Conservation (phyloP, 768 basidiomycete species). For the Russula virescens region DNA sequence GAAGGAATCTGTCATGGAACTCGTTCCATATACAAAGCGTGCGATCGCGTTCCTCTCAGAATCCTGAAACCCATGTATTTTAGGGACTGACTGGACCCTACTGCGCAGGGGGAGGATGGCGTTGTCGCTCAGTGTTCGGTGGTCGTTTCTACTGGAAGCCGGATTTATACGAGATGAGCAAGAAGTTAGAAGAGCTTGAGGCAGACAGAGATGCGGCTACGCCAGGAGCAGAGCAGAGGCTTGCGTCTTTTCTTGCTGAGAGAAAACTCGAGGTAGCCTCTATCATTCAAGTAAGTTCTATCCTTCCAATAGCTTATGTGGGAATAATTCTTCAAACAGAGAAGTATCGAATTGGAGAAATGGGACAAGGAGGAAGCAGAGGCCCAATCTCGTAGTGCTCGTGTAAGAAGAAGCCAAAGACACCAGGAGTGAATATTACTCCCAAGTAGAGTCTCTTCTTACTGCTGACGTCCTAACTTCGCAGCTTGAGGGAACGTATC, state of each 20-base stretch:
- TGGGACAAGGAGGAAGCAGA: conserved; percentile 12
- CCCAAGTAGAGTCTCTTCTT: not conserved
- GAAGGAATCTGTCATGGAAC: conserved; percentile 18
- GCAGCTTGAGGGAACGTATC: conserved; percentile 10
- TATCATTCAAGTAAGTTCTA: conserved; percentile 7
- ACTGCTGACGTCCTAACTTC: not conserved
- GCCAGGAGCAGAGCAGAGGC: conserved; percentile 3
- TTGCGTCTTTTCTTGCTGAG: conserved; percentile 12
- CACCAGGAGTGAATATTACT: conserved; percentile 9
- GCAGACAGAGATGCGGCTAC: conserved; percentile 10
- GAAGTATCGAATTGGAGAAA: conserved; percentile 10
- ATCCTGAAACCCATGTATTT: not conserved
- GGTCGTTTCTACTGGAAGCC: conserved; percentile 20
- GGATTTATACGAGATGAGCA: conserved; percentile 13
- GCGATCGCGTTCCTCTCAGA: not conserved
- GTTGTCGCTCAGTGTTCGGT: conserved; percentile 10
- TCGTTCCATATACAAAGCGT: conserved; percentile 22
- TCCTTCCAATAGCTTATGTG: not conserved
- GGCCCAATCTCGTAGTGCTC: not conserved
- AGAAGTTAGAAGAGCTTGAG: conserved; percentile 8
- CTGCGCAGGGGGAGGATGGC: conserved; percentile 20
- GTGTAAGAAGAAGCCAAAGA: not conserved
- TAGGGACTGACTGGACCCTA: not conserved
- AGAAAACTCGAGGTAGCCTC: conserved; percentile 16
- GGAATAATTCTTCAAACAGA: conserved; percentile 3